These are phyloP conservation scores for Psidium friedrichsthalianum DNA, from an alignment of 345 rosid genomes.

Conservation along the genomic window DNA sequence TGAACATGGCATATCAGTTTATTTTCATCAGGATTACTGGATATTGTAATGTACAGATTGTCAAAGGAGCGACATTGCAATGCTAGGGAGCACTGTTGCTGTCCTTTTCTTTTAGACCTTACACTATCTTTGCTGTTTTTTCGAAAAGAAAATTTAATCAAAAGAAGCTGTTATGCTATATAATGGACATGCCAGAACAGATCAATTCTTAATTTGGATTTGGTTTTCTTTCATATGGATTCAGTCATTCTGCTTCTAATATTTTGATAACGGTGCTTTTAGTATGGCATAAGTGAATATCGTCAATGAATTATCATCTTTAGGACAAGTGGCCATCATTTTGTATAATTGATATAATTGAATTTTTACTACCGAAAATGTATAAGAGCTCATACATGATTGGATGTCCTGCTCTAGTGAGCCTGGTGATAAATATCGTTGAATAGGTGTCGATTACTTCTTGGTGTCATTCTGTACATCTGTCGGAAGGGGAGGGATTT, in stretches of 20 bases:
- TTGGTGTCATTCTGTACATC: neutral
- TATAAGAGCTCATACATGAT: neutral
- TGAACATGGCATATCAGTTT: neutral
- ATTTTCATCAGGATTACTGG: neutral
- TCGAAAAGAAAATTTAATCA: neutral
- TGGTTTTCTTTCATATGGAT: neutral
- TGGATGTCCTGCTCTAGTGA: neutral
- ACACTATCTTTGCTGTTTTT: neutral
- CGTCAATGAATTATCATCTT: neutral
- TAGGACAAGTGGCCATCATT: neutral
- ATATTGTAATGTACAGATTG: neutral
- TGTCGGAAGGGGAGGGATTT: neutral
- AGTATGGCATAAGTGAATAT: neutral
- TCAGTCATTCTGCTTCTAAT: neutral
- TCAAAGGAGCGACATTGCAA: neutral
- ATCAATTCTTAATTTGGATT: neutral
- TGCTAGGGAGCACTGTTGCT: neutral
- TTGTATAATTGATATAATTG: neutral
- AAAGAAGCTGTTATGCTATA: neutral
- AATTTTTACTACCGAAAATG: neutral
- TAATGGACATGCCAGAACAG: neutral
- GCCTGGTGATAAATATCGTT: neutral
- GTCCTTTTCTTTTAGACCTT: neutral
- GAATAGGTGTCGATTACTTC: neutral
- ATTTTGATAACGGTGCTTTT: neutral